These are phyloP conservation scores for Gigaspora rosea DNA, from an alignment of 192 early-diverging fungal species.

Conservation along the genomic window DNA sequence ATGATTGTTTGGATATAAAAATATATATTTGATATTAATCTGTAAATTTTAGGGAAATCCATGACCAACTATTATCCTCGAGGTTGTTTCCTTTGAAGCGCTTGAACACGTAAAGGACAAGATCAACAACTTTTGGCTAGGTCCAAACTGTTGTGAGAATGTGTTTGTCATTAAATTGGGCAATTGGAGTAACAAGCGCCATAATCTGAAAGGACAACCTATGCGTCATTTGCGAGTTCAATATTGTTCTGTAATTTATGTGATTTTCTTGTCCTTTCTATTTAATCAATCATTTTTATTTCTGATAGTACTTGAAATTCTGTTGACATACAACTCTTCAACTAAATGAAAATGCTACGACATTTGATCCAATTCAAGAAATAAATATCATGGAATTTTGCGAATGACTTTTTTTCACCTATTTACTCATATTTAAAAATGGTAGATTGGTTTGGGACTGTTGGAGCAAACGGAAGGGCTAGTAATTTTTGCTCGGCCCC, in stretches of 20 bases:
- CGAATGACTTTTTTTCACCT: no score
- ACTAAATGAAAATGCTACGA: no score
- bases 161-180: not conserved
- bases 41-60: not conserved
- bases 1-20: not conserved
- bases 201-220: no score
- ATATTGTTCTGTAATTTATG: no score
- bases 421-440: not conserved
- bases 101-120: not conserved
- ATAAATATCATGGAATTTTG: no score
- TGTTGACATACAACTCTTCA: no score
- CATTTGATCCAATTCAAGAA: no score
- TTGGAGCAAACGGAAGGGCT: not conserved
- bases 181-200: not conserved
- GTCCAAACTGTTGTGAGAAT: not conserved
- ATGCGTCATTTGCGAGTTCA: no score
- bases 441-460: not conserved
- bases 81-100: not conserved
- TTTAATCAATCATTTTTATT: no score
- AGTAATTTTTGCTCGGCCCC: not conserved
- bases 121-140: constrained; percentile 11
- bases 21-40: not conserved
- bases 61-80: not conserved
- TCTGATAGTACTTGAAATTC: no score
- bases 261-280: no score